A percentile compares a stretch with the other conserved stretches of the same genome.
These are phyloP conservation scores for Laburnicola sp. DNA, from an alignment of 2,329 filamentous ascomycete species.

Conservation along the genomic window DNA sequence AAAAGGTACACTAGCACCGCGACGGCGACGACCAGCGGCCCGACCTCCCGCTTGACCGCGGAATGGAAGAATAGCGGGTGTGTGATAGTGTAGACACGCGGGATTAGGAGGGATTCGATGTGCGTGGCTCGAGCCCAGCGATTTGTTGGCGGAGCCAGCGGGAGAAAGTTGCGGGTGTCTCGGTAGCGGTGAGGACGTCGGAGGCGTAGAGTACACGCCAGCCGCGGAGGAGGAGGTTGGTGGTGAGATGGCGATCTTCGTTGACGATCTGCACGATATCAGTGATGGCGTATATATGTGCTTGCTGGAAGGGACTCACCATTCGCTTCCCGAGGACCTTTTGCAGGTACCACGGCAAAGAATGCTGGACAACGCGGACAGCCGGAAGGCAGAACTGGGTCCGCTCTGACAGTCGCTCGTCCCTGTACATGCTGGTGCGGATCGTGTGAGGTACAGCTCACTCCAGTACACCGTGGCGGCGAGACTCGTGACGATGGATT, in stretches of 20 bases:
- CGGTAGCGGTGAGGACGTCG: constrained; percentile 41
- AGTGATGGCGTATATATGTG: neutral
- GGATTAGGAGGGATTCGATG: constrained; percentile 44
- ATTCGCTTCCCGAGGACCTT: constrained; percentile 41
- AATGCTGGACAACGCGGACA: constrained; percentile 35
- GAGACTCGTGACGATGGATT: constrained; percentile 2
- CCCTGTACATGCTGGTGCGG: constrained; percentile 6
- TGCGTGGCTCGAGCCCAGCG: constrained; percentile 44
- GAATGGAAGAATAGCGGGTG: constrained; percentile 43
- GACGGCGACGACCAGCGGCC: constrained; percentile 32
- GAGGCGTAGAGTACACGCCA: constrained; percentile 43
- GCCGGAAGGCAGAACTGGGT: constrained; percentile 43
- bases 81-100: constrained; percentile 40
- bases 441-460: neutral
- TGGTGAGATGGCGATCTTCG: constrained; percentile 47
- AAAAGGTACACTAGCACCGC: constrained; percentile 38
- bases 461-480: constrained; percentile 3
- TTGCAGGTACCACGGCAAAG: constrained; percentile 44
- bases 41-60: constrained; percentile 36
- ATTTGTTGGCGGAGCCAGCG: constrained; percentile 46
- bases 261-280: constrained; percentile 35
- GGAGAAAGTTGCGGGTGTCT: constrained; percentile 41
- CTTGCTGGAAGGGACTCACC: constrained; percentile 11
- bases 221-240: constrained; percentile 39
- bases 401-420: constrained; percentile 45